Evolutionary conservation across 139 green algal genomes (phyloP).

Genomic region (Micractinium sp.): DNA sequence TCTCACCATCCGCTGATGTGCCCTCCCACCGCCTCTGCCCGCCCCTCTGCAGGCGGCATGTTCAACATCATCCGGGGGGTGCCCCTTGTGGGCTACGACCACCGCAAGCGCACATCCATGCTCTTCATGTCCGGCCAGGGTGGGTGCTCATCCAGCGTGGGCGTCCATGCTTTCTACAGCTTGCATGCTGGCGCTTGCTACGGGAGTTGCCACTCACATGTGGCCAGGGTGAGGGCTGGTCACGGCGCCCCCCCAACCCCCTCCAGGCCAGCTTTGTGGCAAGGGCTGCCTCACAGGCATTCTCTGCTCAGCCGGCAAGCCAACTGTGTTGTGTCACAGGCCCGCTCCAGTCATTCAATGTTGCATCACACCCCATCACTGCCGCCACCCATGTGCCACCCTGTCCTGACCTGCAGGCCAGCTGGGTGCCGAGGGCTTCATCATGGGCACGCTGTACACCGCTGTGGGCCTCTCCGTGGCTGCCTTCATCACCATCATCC

Average conservation of each 20-base stretch:
- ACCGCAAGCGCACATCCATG: conserved; percentile 27
- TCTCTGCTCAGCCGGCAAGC: no score
- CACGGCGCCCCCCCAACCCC: neutral
- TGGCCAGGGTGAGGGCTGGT: no score
- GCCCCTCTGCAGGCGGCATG: conserved; percentile 70
- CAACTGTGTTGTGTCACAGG: no score
- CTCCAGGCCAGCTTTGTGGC: neutral
- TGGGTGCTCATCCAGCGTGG: no score
- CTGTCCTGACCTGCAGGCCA: conserved; percentile 47
- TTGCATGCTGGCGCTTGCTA: no score
- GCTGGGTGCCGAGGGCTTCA: conserved; percentile 82
- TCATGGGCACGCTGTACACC: conserved; percentile 78
- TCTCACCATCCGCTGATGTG: neutral
- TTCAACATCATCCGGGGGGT: conserved; percentile 93
- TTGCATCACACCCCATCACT: neutral
- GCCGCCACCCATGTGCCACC: no score
- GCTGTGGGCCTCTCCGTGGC: conserved; percentile 63
- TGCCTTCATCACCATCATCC: conserved; percentile 50
- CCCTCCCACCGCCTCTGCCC: neutral
- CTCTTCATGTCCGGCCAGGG: conserved; percentile 43
- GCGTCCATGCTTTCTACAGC: no score
- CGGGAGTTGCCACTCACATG: no score
- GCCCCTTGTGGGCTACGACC: conserved; percentile 63
- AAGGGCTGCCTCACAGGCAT: no score
- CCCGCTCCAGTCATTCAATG: neutral